phyloP scores from a whole-genome alignment of 352 stramenopile species.

The Elongisporangium senticosum region DNA sequence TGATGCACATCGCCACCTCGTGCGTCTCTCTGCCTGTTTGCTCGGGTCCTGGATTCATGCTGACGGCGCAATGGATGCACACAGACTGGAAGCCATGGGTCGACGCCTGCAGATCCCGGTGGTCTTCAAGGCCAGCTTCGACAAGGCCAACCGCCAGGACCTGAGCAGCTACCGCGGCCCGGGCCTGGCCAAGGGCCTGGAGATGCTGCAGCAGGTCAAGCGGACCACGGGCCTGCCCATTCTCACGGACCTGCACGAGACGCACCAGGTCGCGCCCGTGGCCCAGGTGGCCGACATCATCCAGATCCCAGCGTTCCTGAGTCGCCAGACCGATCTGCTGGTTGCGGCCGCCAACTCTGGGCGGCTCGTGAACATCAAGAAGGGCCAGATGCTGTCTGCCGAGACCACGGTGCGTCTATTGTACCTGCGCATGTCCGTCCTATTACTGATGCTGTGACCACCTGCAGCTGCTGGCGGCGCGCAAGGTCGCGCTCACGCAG shows the following conservation, averaged over 20 bases:
- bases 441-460: constrained; percentile 1
- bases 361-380: constrained; percentile 84
- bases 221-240: constrained; percentile 62
- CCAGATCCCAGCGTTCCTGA: constrained; percentile 87
- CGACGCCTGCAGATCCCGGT: constrained; percentile 61
- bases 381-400: constrained; percentile 82
- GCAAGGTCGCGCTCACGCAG: constrained; percentile 62
- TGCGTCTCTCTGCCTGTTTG: constrained; percentile 10
- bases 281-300: constrained; percentile 74
- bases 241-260: constrained; percentile 86
- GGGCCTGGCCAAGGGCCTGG: constrained; percentile 60
- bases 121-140: constrained; percentile 88
- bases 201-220: constrained; percentile 73
- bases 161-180: constrained; percentile 73
- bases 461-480: constrained; percentile 59
- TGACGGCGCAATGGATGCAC: neutral
- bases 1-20: constrained; percentile 67
- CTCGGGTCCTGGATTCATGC: neutral
- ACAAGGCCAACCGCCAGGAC: constrained; percentile 87
- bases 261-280: constrained; percentile 62
- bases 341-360: constrained; percentile 70
- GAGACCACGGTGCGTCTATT: constrained; percentile 64
- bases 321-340: constrained; percentile 84
- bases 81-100: constrained; percentile 51
- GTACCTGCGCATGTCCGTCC: neutral